Conservation (phyloP, 768 basidiomycete genomes). For the Trametes elegans region DNA sequence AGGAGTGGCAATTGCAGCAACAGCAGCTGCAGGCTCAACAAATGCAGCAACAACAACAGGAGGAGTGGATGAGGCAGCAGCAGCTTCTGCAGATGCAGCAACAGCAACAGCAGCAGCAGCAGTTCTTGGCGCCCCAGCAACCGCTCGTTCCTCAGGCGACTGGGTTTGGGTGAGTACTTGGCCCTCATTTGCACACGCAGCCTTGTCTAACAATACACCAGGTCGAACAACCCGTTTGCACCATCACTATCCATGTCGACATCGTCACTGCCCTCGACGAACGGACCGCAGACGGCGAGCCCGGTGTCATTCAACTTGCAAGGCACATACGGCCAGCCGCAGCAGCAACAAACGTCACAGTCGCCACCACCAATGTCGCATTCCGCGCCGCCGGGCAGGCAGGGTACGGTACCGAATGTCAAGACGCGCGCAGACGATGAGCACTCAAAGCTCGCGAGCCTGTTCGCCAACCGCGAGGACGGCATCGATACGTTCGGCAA, state of each 20-base stretch:
- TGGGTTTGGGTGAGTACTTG: conserved; percentile 64
- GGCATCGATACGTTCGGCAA: conserved; percentile 98
- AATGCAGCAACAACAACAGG: conserved; percentile 45
- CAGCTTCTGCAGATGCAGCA: conserved; percentile 52
- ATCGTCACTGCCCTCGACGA: conserved; percentile 34
- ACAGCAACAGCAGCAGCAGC: conserved; percentile 52
- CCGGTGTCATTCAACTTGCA: conserved; percentile 63
- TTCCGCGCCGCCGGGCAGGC: conserved; percentile 34
- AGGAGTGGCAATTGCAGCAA: conserved; percentile 73
- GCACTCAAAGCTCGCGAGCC: conserved; percentile 67
- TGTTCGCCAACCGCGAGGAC: conserved; percentile 88
- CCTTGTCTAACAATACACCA: conserved; percentile 30
- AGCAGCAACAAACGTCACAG: conserved; percentile 36
- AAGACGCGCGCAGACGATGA: conserved; percentile 60
- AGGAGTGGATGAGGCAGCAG: conserved; percentile 63
- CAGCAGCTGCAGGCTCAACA: conserved; percentile 46
- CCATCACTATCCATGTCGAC: conserved; percentile 33
- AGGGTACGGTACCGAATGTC: conserved; percentile 12
- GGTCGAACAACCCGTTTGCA: conserved; percentile 97
- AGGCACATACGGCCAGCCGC: conserved; percentile 59
- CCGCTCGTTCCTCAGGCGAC: conserved; percentile 60
- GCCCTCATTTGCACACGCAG: not conserved
- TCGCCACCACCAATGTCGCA: conserved; percentile 41
- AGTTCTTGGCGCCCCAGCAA: conserved; percentile 44
- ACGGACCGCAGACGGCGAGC: conserved; percentile 28